Conservation (phyloP, 2,329 filamentous ascomycete genomes). For the Allantophomopsis cytisporea region DNA sequence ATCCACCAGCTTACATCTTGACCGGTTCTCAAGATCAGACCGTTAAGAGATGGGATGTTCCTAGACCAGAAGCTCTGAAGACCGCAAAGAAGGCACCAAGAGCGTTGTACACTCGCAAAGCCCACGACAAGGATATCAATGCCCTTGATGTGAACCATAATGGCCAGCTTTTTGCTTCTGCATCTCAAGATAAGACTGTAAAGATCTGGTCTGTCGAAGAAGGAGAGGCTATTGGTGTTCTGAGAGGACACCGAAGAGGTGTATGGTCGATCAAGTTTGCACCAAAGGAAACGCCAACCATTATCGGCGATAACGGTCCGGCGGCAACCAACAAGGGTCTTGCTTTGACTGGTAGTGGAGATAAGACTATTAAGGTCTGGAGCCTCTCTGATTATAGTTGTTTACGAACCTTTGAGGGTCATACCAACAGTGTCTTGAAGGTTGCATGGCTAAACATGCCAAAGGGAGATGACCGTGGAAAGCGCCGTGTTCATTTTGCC, state of each 20-base stretch:
- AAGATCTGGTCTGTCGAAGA: constrained; percentile 92
- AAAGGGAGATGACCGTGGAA: constrained; percentile 30
- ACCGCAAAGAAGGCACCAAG: constrained; percentile 38
- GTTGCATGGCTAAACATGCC: constrained; percentile 68
- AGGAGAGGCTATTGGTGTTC: constrained; percentile 80
- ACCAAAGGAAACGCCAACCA: constrained; percentile 59
- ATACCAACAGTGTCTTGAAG: constrained; percentile 91
- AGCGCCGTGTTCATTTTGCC: constrained; percentile 57
- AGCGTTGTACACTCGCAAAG: constrained; percentile 79
- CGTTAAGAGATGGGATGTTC: constrained; percentile 85
- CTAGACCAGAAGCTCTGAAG: constrained; percentile 32
- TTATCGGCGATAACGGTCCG: constrained; percentile 58
- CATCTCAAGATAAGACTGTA: constrained; percentile 90
- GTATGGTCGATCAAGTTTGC: constrained; percentile 94
- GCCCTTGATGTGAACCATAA: constrained; percentile 70
- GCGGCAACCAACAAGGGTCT: constrained; percentile 65
- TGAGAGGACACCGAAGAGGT: constrained; percentile 84
- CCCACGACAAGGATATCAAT: constrained; percentile 98
- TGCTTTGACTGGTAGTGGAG: constrained; percentile 80
- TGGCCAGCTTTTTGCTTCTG: constrained; percentile 78
- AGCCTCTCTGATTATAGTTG: constrained; percentile 85
- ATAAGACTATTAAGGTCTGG: constrained; percentile 96
- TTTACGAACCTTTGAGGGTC: constrained; percentile 86
- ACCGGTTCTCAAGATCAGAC: constrained; percentile 95
- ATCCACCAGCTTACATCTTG: constrained; percentile 74